A percentile compares a stretch with the other conserved stretches of the same genome.
Conservation (phyloP, 805 yeast genomes). For the Zygosaccharomyces gambellarensis region DNA sequence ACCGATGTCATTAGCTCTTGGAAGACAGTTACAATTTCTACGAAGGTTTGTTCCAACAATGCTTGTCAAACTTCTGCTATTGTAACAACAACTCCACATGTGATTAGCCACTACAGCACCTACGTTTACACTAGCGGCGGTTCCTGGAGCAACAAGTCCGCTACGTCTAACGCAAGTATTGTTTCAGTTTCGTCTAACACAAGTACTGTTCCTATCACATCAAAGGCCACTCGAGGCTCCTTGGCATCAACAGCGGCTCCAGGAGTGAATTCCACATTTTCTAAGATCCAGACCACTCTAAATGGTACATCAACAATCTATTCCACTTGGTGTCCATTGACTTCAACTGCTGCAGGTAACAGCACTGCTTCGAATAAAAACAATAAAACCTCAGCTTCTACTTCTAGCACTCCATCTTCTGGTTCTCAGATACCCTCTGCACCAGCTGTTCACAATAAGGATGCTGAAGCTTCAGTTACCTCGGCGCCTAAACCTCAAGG, state of each 20-base stretch:
- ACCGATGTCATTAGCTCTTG: slow-evolving; percentile 3
- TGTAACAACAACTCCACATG: slow-evolving; percentile 5
- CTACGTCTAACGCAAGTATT: slow-evolving; percentile 1
- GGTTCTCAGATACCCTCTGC: slow-evolving; percentile 18
- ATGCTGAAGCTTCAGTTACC: neutral
- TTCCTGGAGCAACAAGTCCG: neutral
- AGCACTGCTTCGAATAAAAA: neutral
- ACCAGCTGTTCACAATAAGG: slow-evolving; percentile 13
- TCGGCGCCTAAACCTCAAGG: neutral
- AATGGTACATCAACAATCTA: slow-evolving; percentile 28
- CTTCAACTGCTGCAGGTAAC: slow-evolving; percentile 5
- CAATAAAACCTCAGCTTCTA: neutral
- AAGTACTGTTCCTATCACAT: neutral
- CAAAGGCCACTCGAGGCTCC: neutral
- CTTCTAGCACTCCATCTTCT: slow-evolving; percentile 12
- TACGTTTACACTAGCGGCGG: neutral
- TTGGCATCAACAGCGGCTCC: neutral
- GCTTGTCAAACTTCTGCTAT: slow-evolving; percentile 7
- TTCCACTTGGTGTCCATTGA: slow-evolving; percentile 28
- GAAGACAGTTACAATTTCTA: slow-evolving; percentile 14
- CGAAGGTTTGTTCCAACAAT: slow-evolving; percentile 16
- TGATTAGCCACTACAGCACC: slow-evolving; percentile 1
- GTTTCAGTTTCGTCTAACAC: slow-evolving; percentile 1
- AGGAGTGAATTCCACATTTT: neutral
- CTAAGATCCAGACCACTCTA: slow-evolving; percentile 21